These are phyloP conservation scores for Rubia tinctorum DNA, from an alignment of 305 asterid species.

Conservation along the genomic window DNA sequence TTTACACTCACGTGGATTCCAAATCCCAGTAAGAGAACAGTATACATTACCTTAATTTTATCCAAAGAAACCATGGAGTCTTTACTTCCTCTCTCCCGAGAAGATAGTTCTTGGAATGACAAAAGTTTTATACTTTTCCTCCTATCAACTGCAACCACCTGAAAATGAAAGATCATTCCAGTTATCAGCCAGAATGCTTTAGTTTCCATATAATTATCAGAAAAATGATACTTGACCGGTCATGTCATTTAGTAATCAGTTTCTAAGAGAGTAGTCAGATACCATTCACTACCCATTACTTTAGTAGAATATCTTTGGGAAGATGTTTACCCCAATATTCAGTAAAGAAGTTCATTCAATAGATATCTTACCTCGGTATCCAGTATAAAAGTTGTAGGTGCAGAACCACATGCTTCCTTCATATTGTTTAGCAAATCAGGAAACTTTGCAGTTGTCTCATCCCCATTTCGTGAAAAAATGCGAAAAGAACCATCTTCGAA, in stretches of 20 bases:
- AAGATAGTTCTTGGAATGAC: slow-evolving; percentile 93
- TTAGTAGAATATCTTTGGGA: slow-evolving; percentile 1
- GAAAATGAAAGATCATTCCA: slow-evolving; percentile 24
- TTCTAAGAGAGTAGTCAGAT: background rate
- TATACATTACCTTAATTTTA: slow-evolving; percentile 62
- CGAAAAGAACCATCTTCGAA: slow-evolving; percentile 64
- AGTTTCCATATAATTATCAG: background rate
- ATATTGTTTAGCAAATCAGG: slow-evolving; percentile 74
- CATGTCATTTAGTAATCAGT: background rate
- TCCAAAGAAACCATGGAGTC: slow-evolving; percentile 61
- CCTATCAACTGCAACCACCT: slow-evolving; percentile 91
- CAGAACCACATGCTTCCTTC: slow-evolving; percentile 43
- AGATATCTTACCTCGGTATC: slow-evolving; percentile 75
- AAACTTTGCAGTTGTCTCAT: slow-evolving; percentile 73
- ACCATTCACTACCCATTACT: background rate
- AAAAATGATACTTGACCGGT: too few species aligned
- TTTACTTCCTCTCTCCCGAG: slow-evolving; percentile 91
- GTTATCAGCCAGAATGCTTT: background rate
- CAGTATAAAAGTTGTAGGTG: slow-evolving; percentile 55
- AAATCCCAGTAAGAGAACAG: slow-evolving; percentile 2
- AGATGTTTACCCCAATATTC: slow-evolving; percentile 73
- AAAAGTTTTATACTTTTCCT: slow-evolving; percentile 61
- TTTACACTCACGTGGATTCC: background rate
- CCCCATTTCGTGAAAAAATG: slow-evolving; percentile 87
- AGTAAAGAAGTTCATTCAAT: slow-evolving; percentile 47